Conservation (phyloP, 805 yeast species). For the Ogataea saltuana region DNA sequence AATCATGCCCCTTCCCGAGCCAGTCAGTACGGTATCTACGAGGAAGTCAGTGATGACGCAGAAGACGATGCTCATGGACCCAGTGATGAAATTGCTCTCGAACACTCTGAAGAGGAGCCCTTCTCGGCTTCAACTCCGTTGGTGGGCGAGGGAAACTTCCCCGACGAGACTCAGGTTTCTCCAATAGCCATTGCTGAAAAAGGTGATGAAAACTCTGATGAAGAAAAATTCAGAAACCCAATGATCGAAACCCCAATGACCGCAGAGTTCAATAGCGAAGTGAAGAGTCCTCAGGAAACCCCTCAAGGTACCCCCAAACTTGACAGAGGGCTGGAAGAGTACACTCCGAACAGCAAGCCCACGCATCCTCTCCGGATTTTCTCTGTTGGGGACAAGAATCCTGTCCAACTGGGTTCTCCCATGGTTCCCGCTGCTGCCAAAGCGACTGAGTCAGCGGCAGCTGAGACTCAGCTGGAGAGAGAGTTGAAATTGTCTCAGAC, state of each 20-base stretch:
- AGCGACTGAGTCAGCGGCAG: background rate
- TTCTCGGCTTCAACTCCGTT: conserved; percentile 16
- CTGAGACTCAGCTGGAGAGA: background rate
- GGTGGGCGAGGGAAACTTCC: background rate
- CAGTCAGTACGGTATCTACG: conserved; percentile 26
- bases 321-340: conserved; percentile 4
- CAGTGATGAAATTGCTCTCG: background rate
- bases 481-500: background rate
- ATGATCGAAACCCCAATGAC: conserved; percentile 21
- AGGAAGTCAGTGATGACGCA: conserved; percentile 21
- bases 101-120: conserved; percentile 7
- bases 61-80: conserved; percentile 1
- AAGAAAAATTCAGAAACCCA: conserved; percentile 14
- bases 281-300: conserved; percentile 8
- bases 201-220: no score
- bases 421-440: conserved; percentile 1
- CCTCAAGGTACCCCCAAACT: conserved; percentile 8
- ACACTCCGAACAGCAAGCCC: conserved; percentile 19
- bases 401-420: conserved; percentile 22
- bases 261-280: conserved; percentile 8
- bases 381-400: conserved; percentile 6
- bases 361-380: conserved; percentile 22
- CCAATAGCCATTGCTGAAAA: background rate
- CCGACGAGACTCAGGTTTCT: conserved; percentile 2
- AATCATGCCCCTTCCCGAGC: conserved; percentile 16